Evolutionary conservation across 2,329 filamentous ascomycete genomes (phyloP).

Genomic region (Ophiostoma sp.): DNA sequence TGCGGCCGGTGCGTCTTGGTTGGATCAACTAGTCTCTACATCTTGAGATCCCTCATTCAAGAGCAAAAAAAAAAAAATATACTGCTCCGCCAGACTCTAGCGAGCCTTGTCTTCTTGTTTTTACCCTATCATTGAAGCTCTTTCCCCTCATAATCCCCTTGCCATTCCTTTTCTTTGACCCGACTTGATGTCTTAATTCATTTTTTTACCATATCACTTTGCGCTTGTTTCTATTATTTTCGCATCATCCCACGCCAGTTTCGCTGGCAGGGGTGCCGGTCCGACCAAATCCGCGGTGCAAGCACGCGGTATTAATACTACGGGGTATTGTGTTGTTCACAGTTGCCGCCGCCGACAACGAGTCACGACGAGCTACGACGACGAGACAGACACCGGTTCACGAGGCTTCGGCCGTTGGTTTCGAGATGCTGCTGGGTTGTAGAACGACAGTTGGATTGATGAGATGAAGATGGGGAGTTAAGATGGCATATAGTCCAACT

Average conservation of each 20-base stretch:
- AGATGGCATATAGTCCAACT: too few species aligned
- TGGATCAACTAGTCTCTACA: slow-evolving; percentile 5
- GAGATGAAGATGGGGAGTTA: too few species aligned
- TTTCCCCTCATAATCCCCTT: neutral
- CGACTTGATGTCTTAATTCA: slow-evolving; percentile 20
- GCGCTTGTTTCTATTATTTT: slow-evolving; percentile 10
- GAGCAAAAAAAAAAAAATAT: neutral
- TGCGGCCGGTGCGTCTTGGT: slow-evolving; percentile 13
- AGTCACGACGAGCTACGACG: slow-evolving; percentile 16
- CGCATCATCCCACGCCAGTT: slow-evolving; percentile 11
- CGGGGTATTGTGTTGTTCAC: slow-evolving; percentile 8
- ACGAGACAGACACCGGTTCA: slow-evolving; percentile 8
- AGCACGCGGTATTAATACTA: slow-evolving; percentile 22
- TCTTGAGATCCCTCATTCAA: neutral
- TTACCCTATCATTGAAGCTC: too few species aligned
- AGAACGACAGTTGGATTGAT: too few species aligned
- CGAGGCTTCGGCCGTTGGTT: neutral
- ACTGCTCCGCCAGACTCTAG: neutral
- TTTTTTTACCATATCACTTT: slow-evolving; percentile 10
- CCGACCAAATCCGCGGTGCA: slow-evolving; percentile 19
- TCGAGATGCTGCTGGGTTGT: too few species aligned
- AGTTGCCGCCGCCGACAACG: slow-evolving; percentile 15
- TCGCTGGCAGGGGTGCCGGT: slow-evolving; percentile 16
- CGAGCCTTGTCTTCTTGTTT: neutral
- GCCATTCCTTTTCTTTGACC: slow-evolving; percentile 10